Evolutionary conservation across 1,139 yeast genomes (phyloP).

Genomic region (Candida glucosophila): DNA sequence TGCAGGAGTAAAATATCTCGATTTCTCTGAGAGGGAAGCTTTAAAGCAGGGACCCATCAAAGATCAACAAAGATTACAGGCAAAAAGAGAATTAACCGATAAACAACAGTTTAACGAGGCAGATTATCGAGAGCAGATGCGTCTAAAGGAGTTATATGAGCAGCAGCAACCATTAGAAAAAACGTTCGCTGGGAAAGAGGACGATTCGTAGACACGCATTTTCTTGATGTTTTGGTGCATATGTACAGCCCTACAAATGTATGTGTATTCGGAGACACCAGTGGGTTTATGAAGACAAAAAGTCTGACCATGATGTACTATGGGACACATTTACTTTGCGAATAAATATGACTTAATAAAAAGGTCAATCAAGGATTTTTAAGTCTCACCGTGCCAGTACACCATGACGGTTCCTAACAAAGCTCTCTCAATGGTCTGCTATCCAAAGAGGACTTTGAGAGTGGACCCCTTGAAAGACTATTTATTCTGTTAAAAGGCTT

Average conservation of each 20-base stretch:
- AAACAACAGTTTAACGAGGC: constrained; percentile 47
- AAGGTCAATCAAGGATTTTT: no score
- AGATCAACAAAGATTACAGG: constrained; percentile 57
- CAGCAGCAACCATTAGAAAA: constrained; percentile 53
- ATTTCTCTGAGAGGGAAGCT: constrained; percentile 57
- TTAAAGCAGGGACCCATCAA: constrained; percentile 74
- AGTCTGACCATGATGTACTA: constrained; percentile 37
- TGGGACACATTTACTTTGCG: constrained; percentile 30
- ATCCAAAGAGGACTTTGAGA: no score
- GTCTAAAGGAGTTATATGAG: constrained; percentile 54
- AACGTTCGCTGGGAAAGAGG: constrained; percentile 28
- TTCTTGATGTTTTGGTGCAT: neutral
- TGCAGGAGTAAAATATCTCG: constrained; percentile 60
- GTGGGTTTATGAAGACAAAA: constrained; percentile 15
- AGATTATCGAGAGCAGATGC: constrained; percentile 72
- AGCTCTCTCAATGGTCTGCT: no score
- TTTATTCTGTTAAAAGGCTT: no score
- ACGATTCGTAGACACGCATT: constrained; percentile 1
- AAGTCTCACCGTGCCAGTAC: constrained; percentile 29
- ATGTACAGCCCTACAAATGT: constrained; percentile 15
- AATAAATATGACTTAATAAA: constrained; percentile 6
- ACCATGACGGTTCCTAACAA: constrained; percentile 38
- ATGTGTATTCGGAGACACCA: constrained; percentile 49
- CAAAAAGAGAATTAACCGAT: constrained; percentile 28
- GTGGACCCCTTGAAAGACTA: no score